Conservation (phyloP, 106 monocot species). For the Narthecium ossifragum region DNA sequence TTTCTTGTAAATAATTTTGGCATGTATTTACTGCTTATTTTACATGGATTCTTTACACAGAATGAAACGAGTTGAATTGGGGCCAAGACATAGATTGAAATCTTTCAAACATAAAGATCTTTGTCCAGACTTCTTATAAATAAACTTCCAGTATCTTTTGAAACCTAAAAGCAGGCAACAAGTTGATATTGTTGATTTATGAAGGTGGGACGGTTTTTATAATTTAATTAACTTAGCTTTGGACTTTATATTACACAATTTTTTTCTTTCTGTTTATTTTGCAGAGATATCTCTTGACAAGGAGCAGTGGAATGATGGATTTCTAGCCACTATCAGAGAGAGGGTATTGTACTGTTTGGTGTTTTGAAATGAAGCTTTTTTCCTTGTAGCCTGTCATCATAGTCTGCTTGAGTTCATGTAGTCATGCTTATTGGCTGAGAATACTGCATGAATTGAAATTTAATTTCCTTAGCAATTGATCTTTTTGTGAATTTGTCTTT, state of each 20-base stretch:
- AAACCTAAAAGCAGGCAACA: too few relatives aligned
- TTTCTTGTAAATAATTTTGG: not conserved
- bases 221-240: not conserved
- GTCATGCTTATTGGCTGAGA: not conserved
- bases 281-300: slow-evolving; percentile 74
- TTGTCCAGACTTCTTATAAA: not conserved
- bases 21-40: too few relatives aligned
- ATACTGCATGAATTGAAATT: too few relatives aligned
- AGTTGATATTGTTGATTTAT: too few relatives aligned
- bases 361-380: too few relatives aligned
- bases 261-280: slow-evolving; percentile 11
- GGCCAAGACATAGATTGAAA: not conserved
- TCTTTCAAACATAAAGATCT: not conserved
- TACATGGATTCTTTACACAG: not conserved
- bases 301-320: slow-evolving; percentile 99
- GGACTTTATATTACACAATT: not conserved
- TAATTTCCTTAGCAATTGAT: not conserved
- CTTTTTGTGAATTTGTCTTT: not conserved
- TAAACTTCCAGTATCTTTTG: not conserved
- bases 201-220: too few relatives aligned
- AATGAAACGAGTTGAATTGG: not conserved
- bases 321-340: slow-evolving; percentile 90
- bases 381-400: too few relatives aligned
- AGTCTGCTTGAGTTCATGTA: not conserved
- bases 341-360: too few relatives aligned